Conservation (phyloP, 139 green algal species). For the Chlorella ohadii region DNA sequence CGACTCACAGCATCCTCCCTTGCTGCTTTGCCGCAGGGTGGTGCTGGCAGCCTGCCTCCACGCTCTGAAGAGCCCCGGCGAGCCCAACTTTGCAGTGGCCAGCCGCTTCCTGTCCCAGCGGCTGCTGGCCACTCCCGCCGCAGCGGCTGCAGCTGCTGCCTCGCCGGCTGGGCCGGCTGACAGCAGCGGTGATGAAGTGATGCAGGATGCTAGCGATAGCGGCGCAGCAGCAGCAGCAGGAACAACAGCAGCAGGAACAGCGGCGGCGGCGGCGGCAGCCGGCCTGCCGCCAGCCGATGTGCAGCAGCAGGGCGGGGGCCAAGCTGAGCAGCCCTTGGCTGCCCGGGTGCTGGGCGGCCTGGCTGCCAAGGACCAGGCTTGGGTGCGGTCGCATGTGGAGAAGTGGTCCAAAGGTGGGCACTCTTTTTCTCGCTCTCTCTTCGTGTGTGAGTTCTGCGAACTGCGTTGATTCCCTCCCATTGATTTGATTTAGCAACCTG, state of each 20-base stretch:
- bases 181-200: conserved; percentile 3
- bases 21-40: conserved; percentile 37
- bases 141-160: not conserved
- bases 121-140: not conserved
- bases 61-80: conserved; percentile 23
- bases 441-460: too few species aligned
- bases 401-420: conserved; percentile 15
- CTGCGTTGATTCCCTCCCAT: too few species aligned
- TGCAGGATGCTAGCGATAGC: not conserved
- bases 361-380: conserved; percentile 8
- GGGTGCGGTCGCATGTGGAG: conserved; percentile 9
- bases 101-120: conserved; percentile 8
- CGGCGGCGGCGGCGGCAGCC: not conserved
- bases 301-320: not conserved
- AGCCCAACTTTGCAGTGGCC: conserved; percentile 12
- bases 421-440: too few species aligned
- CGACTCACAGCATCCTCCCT: too few species aligned
- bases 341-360: not conserved
- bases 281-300: not conserved
- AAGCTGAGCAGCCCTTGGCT: not conserved
- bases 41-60: conserved; percentile 52
- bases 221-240: not conserved
- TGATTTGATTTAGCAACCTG: too few species aligned
- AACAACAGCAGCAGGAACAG: too few species aligned
- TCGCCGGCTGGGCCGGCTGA: too few species aligned